Evolutionary conservation across 1,284 basidiomycete genomes (phyloP), one percentile per base, ranked within the genome.

Genomic region (Cerioporus squamosus): DNA sequence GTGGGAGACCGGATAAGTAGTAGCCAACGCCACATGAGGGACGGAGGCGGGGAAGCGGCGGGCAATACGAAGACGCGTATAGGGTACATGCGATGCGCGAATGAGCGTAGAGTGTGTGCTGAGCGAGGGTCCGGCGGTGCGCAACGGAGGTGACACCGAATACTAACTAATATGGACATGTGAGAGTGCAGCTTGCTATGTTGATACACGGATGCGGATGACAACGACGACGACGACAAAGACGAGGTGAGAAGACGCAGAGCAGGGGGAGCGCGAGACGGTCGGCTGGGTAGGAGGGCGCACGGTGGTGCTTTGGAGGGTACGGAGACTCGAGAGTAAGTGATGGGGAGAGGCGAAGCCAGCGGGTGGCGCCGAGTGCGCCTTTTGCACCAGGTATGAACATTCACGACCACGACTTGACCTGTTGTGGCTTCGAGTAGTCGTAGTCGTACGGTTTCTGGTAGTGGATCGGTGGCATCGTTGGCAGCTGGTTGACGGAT

Each of bases 401-500:
- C 45, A 22, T 31, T 51, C 43, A 56, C 39, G 49, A 44, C 56
- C 56, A 57, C 18, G 56, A 57, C 51, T 53, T 57, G 29, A 49
- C 23, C 40, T 57, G 56, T 12, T 50, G 51, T 31, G 49, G 49
- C 24, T 55, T 48, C 33, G 47, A 43, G 49, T 51, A 51, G 18
- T 56, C 44, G 31, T 47, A 24, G 17, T 50, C 39, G 50, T 43
- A 47, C 17, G 55, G 24, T 5, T 23, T 47, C 14, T 57, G 55
- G 45, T 64, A 61, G 49, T 61, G 57, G n/a, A 52, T 24, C 2
- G 59, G 55, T 15, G 55, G 57, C 56, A 59, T 55, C 15, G 46
- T 29, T 14, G 59, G 39, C 22, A 51, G 55, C 59, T 61, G 33
- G 10, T 5, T 29, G 42, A 24, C 38, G 26, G 7, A 48, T 20